Conservation (phyloP, 1,284 basidiomycete species). For the Moesziomyces aphidis region DNA sequence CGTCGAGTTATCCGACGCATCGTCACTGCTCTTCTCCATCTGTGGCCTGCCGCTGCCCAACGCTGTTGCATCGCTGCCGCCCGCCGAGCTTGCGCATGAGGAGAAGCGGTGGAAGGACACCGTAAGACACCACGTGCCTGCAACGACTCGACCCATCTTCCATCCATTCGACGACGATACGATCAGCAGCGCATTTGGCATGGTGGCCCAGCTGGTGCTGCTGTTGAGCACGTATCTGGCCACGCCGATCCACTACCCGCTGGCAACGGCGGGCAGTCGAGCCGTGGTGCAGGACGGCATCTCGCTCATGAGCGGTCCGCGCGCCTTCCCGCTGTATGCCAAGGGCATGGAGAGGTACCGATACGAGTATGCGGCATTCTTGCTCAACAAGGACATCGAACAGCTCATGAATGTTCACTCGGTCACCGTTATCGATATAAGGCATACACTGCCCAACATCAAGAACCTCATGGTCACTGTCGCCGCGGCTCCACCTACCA, state of each 20-base stretch:
- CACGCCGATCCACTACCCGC: slow-evolving; percentile 59
- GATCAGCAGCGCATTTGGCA: slow-evolving; percentile 54
- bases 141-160: slow-evolving; percentile 21
- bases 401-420: slow-evolving; percentile 60
- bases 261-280: slow-evolving; percentile 60
- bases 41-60: slow-evolving; percentile 60
- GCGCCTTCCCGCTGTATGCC: slow-evolving; percentile 80
- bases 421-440: slow-evolving; percentile 82
- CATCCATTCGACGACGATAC: slow-evolving; percentile 53
- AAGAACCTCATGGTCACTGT: slow-evolving; percentile 92
- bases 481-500: slow-evolving; percentile 39
- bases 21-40: slow-evolving; percentile 63
- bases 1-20: slow-evolving; percentile 60
- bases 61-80: slow-evolving; percentile 35
- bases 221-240: slow-evolving; percentile 59
- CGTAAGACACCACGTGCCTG: slow-evolving; percentile 7
- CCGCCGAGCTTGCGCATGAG: slow-evolving; percentile 23
- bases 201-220: slow-evolving; percentile 62
- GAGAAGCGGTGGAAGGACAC: slow-evolving; percentile 40
- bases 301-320: slow-evolving; percentile 63
- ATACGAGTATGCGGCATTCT: slow-evolving; percentile 96
- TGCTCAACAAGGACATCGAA: slow-evolving; percentile 97
- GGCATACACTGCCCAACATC: slow-evolving; percentile 94
- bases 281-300: slow-evolving; percentile 62
- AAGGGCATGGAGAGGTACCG: slow-evolving; percentile 94